Evolutionary conservation across 257 asterid genomes (phyloP), one percentile per base, ranked within the genome.

Genomic region (Nicotiana undulata): DNA sequence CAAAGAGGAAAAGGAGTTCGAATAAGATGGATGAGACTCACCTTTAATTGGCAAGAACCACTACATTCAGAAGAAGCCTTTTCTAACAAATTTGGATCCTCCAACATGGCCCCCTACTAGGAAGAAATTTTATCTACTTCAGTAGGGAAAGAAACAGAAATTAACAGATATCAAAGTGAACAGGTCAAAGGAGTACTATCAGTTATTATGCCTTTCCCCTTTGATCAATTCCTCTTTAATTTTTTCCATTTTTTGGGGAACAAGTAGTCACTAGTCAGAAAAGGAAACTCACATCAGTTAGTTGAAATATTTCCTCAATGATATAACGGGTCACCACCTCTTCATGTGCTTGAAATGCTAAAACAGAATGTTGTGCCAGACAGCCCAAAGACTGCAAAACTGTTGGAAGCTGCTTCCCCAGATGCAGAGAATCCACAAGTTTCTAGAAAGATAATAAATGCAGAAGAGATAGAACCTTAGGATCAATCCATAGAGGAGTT

Each of bases 351-450:
- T 89, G 93, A 85, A 86, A 90, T 82, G 94, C 83, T 77, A 90
- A 87, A 81, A 82, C 72, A 20, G 89, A 93, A 84, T 90, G 85
- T 65, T 91, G 98, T 40, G 97, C 93, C 85, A 93, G 77, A 80
- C 98, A 93, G 81, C 98, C 98, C 76, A 94, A 81, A 81, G 98
- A 93, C 90, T 94, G 96, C 89, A 94, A 88, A 34, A 91, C 90
- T 49, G 98, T 89, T 24, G 94, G 92, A 83, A 84, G 66, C 87
- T 90, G 90, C 85, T 85, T 80, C 84, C 93, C 90, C 2, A 53
- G 78, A 68, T 65, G 82, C 85, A 94, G 87, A 86, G 91, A 86
- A 84, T 91, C 90, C 90, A 90, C 87, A 70, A 94, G 94, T 44
- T 31, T 85, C 98, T 93, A 65, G 70, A 84, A 61, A 84, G 79